These are phyloP conservation scores for Neonectria coccinea DNA, from an alignment of 2,329 filamentous ascomycete species.

Conservation along the genomic window DNA sequence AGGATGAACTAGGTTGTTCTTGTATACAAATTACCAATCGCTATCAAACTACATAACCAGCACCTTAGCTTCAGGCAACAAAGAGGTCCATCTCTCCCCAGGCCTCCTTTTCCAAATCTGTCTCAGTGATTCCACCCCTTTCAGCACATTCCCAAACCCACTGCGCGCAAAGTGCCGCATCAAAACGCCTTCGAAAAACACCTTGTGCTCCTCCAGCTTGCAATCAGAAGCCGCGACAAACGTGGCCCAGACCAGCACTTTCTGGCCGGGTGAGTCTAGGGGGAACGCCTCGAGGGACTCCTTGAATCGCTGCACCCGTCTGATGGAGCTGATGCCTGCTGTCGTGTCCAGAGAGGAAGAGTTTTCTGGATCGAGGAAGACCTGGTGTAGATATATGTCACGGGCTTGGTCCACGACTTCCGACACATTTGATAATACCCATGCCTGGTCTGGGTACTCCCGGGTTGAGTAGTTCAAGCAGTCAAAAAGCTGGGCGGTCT, in stretches of 20 bases:
- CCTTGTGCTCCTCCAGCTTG: slow-evolving; percentile 41
- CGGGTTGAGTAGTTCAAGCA: slow-evolving; percentile 58
- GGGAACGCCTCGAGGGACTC: slow-evolving; percentile 39
- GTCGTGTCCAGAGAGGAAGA: slow-evolving; percentile 20
- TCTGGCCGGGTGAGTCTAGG: slow-evolving; percentile 31
- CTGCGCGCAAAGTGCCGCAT: slow-evolving; percentile 36
- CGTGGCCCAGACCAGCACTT: slow-evolving; percentile 45
- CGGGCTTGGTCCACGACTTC: slow-evolving; percentile 89
- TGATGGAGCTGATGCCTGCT: slow-evolving; percentile 25
- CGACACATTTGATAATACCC: slow-evolving; percentile 78
- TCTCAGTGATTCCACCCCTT: slow-evolving; percentile 38
- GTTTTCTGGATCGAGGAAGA: slow-evolving; percentile 33
- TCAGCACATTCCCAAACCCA: slow-evolving; percentile 43
- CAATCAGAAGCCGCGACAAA: slow-evolving; percentile 46
- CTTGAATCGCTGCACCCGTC: slow-evolving; percentile 43
- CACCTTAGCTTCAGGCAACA: slow-evolving; percentile 40
- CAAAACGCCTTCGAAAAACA: slow-evolving; percentile 38
- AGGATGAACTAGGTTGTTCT: neutral
- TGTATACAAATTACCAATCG: neutral
- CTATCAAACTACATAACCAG: slow-evolving; percentile 38
- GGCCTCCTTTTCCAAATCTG: slow-evolving; percentile 40
- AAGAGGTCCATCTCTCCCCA: slow-evolving; percentile 42
- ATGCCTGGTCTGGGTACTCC: slow-evolving; percentile 78
- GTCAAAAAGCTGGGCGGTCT: slow-evolving; percentile 37
- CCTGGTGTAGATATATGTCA: slow-evolving; percentile 86